Base-by-base conservation (phyloP, 164 flowering plant genomes). In the grape (Vitis vinifera) region DNA sequence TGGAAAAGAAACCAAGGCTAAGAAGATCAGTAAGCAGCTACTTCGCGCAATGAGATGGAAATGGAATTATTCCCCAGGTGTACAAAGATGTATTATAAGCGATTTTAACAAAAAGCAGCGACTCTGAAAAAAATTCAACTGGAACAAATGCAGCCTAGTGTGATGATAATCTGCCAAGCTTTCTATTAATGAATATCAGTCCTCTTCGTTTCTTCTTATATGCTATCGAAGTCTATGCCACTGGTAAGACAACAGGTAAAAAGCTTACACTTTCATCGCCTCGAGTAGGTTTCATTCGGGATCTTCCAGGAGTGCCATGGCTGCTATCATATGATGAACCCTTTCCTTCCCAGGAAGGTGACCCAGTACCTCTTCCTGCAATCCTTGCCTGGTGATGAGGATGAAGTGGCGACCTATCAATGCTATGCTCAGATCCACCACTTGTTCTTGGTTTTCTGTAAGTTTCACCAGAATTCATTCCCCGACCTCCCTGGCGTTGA, bases 301-400 rank as follows among this genome's bases (percentile, higher is more conserved):
- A 74, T 71, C 85, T 81, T 63, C 82, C 82, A 59, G 86, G 87
- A 56, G 86, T 83, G n/a, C 83, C 88, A 71, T 84, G 86, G 69
- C 81, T 76, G 51, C 75, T 72, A 0, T 85, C 87, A 59, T 76
- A 51, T 48, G 82, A 65, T 56, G 82, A 65, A 56, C n/a, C 29
- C 70, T 76, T 85, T 23, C 84, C 83, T 55, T 87, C 88, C 82
- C 78, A 75, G 47, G 78, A 53, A 12, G 88, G 87, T 10, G 86
- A 80, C 62, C 69, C 58, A 58, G 30, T 63, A 15, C 71, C 81
- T 49, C 75, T 73, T 17, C 79, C 83, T 1, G 73, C 1, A 44
- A 67, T 10, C 76, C 75, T 81, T 8, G 81, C 84, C 29, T 81
- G 83, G 59, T 65, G 71, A 69, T 83, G 75, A 10, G 77, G 81